Base-by-base conservation (phyloP, 2,329 filamentous ascomycete genomes). In the Microcera coccophila region DNA sequence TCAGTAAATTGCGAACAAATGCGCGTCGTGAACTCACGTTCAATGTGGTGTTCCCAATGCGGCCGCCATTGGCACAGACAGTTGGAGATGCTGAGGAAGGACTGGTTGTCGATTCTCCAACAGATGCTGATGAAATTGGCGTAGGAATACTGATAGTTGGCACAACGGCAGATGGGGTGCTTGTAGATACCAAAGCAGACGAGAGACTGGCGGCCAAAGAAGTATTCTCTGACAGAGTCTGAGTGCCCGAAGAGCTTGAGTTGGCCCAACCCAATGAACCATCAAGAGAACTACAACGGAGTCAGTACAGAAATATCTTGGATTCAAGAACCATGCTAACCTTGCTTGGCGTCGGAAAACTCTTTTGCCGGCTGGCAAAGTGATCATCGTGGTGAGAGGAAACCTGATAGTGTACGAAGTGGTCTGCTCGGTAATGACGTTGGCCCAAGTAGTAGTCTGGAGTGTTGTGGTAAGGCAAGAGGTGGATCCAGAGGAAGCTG, bases 321-420 rank as follows among this genome's bases (percentile, higher is more conserved):
- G 21, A 31, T 31, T 12, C 11, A 11, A 10, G 3, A 8, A 29
- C 11, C 19, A 53, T n/a, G n/a, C 60, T 39, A 45, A 63, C 62
- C 55, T 58, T 19, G 53, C 46, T 44, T 63, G 62, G 39, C 62
- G 57, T 44, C 57, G 52, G 38, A 63, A 11, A 9, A 49, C 49
- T 15, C 60, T 55, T 48, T 55, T 60, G 11, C 48, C 48, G 29
- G 42, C 44, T 7, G 59, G 52, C 16, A 67, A 36, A n/a, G 64
- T 67, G 8, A 56, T 59, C 48, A 69, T 47, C 1, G 66, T 69
- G 4, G 66, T 68, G 29, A 69, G 48, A 20, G 65, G 65, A 38
- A 66, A 68, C 41, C 64, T 60, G 39, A 68, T 53, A 2, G 64
- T 68, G 46, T 68, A 68, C 1, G 68, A 69, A 4, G 67, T 70